Percentiles rank a stretch among this genome's conserved stretches.
phyloP scores from a whole-genome alignment of 2,329 filamentous ascomycete species.

The Allantophomopsis cytisporea region DNA sequence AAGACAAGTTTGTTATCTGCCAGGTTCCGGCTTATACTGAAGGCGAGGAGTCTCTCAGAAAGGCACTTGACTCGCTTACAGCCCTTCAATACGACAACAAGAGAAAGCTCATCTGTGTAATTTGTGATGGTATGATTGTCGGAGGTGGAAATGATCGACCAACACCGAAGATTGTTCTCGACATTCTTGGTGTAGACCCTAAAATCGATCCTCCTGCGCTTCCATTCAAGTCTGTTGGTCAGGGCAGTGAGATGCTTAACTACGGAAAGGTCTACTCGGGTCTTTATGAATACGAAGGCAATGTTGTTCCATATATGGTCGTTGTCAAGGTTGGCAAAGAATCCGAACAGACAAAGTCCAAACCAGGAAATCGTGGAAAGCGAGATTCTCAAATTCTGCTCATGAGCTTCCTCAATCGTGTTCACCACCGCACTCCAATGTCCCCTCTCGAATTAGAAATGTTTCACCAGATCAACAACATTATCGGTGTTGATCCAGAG shows the following conservation, averaged over 20 bases:
- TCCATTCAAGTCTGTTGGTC: slow-evolving; percentile 85
- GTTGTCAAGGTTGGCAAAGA: slow-evolving; percentile 96
- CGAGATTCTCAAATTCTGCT: slow-evolving; percentile 93
- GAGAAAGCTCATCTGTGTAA: slow-evolving; percentile 87
- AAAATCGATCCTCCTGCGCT: slow-evolving; percentile 92
- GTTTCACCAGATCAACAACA: slow-evolving; percentile 98
- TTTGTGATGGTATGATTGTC: slow-evolving; percentile 95
- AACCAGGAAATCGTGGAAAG: slow-evolving; percentile 96
- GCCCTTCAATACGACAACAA: slow-evolving; percentile 97
- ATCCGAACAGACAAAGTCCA: slow-evolving; percentile 78
- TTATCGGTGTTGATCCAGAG: slow-evolving; percentile 95
- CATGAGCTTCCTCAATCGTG: slow-evolving; percentile 95
- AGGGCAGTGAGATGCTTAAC: slow-evolving; percentile 85
- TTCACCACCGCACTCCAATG: slow-evolving; percentile 90
- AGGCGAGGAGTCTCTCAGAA: slow-evolving; percentile 86
- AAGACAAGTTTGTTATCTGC: slow-evolving; percentile 98
- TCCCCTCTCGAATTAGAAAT: slow-evolving; percentile 92
- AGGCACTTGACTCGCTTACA: slow-evolving; percentile 87
- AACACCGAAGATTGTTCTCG: slow-evolving; percentile 93
- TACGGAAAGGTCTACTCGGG: slow-evolving; percentile 98
- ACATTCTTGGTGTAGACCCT: slow-evolving; percentile 92
- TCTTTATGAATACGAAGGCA: slow-evolving; percentile 93
- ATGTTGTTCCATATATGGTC: slow-evolving; percentile 92
- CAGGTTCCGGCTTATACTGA: slow-evolving; percentile 97
- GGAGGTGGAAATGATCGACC: slow-evolving; percentile 92